These are phyloP conservation scores for Nigrospora sphaerica DNA, from an alignment of 2,329 filamentous ascomycete genomes.

Conservation along the genomic window DNA sequence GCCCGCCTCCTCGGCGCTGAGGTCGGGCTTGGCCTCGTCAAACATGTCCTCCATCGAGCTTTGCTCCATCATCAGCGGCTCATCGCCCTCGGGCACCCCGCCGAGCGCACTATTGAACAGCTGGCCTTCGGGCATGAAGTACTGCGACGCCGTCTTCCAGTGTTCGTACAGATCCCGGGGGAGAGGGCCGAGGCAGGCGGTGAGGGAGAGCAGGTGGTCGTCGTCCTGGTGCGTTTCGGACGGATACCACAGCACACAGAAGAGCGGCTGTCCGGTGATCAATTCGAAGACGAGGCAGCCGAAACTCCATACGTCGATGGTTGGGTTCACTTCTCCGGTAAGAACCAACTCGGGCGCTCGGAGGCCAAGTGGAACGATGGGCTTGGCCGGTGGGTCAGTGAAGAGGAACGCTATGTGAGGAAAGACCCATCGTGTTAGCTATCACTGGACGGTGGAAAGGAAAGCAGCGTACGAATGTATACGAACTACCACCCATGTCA, in stretches of 20 bases:
- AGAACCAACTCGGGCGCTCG: constrained; percentile 21
- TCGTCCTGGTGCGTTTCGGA: constrained; percentile 11
- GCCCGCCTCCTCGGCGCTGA: constrained; percentile 15
- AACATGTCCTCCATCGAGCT: constrained; percentile 18
- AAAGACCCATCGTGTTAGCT: constrained; percentile 1
- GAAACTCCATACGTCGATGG: constrained; percentile 22
- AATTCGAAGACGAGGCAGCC: constrained; percentile 23
- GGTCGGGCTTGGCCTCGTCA: constrained; percentile 12
- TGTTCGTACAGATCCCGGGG: constrained; percentile 9
- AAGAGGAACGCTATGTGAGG: constrained; percentile 16
- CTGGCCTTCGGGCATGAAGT: constrained; percentile 16
- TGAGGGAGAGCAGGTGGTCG: constrained; percentile 13
- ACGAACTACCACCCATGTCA: constrained; percentile 22
- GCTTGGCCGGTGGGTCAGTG: constrained; percentile 13
- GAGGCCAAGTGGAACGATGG: constrained; percentile 15
- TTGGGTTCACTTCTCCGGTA: constrained; percentile 10
- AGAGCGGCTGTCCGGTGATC: constrained; percentile 19
- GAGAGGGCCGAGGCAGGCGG: constrained; percentile 11
- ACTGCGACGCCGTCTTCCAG: constrained; percentile 17
- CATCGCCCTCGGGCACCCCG: constrained; percentile 9
- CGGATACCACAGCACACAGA: constrained; percentile 11
- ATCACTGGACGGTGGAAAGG: background rate
- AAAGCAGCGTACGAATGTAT: constrained; percentile 1
- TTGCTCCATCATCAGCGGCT: constrained; percentile 15
- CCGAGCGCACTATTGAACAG: constrained; percentile 19